Evolutionary conservation across 2,329 filamentous ascomycete genomes (phyloP).

Genomic region (Trichoderma sp.): DNA sequence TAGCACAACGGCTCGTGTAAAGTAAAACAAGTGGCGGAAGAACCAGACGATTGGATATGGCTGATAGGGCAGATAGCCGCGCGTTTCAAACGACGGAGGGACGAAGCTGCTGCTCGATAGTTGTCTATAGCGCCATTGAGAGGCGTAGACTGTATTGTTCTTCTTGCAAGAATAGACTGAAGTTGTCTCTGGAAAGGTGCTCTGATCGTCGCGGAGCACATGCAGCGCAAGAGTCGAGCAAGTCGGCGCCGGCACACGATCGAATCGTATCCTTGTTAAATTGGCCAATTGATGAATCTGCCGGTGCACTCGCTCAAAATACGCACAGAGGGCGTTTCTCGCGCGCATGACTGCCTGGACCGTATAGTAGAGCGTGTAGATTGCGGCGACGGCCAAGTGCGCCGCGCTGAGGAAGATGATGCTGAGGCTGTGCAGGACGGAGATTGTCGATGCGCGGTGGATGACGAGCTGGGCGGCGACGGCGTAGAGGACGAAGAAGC

Average conservation of each 20-base stretch:
- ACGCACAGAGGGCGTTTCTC: not conserved
- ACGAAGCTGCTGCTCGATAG: not conserved
- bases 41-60: not conserved
- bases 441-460: not conserved
- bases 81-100: not conserved
- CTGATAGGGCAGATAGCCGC: not conserved
- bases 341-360: not conserved
- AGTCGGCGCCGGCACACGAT: not conserved
- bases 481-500: not conserved
- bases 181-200: not conserved
- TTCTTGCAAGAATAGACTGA: not conserved
- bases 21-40: not conserved
- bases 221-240: not conserved
- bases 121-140: not conserved
- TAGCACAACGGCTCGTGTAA: not conserved
- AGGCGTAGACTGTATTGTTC: not conserved
- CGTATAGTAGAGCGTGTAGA: not conserved
- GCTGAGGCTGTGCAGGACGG: not conserved
- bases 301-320: not conserved
- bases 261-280: not conserved
- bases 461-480: not conserved
- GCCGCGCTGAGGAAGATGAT: not conserved
- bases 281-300: not conserved
- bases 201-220: not conserved
- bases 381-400: not conserved